phyloP scores from a whole-genome alignment of 805 yeast genomes.

The Cyberlindnera maclurae region DNA sequence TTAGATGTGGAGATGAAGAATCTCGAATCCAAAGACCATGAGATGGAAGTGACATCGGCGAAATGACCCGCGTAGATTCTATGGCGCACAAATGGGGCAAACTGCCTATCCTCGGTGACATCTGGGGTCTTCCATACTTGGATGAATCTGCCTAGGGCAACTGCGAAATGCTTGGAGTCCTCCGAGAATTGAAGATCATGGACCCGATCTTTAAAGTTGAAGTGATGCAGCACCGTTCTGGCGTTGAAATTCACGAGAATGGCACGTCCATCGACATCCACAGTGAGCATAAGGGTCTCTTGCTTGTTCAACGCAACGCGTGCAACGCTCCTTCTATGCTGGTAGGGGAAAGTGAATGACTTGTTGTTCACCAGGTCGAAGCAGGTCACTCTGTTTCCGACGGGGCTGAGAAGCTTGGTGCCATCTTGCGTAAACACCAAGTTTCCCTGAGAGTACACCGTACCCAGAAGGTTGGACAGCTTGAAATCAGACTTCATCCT shows the following conservation, averaged over 20 bases:
- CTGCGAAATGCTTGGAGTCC: slow-evolving; percentile 81
- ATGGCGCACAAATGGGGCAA: slow-evolving; percentile 92
- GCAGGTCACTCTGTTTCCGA: slow-evolving; percentile 86
- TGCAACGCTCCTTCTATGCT: slow-evolving; percentile 80
- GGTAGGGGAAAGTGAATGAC: slow-evolving; percentile 85
- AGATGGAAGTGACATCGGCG: slow-evolving; percentile 65
- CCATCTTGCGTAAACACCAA: slow-evolving; percentile 84
- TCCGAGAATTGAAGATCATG: slow-evolving; percentile 76
- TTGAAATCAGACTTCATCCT: slow-evolving; percentile 80
- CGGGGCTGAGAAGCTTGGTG: slow-evolving; percentile 75
- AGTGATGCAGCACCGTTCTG: slow-evolving; percentile 84
- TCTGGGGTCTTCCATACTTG: slow-evolving; percentile 95
- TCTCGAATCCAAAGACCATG: slow-evolving; percentile 90
- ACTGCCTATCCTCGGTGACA: slow-evolving; percentile 75
- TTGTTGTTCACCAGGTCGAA: slow-evolving; percentile 80
- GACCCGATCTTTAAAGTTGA: slow-evolving; percentile 82
- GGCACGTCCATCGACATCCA: slow-evolving; percentile 91
- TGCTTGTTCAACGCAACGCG: slow-evolving; percentile 79
- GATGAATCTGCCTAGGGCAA: slow-evolving; percentile 72
- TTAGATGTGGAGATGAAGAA: slow-evolving; percentile 81
- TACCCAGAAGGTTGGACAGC: slow-evolving; percentile 85
- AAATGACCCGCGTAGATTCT: slow-evolving; percentile 91
- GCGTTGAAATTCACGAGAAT: slow-evolving; percentile 80
- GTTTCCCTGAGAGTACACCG: slow-evolving; percentile 93
- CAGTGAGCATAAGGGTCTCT: slow-evolving; percentile 70